Percentiles rank a stretch among this genome's conserved stretches.
Conservation (phyloP, 2,329 filamentous ascomycete species). For the Penicillium sp. region DNA sequence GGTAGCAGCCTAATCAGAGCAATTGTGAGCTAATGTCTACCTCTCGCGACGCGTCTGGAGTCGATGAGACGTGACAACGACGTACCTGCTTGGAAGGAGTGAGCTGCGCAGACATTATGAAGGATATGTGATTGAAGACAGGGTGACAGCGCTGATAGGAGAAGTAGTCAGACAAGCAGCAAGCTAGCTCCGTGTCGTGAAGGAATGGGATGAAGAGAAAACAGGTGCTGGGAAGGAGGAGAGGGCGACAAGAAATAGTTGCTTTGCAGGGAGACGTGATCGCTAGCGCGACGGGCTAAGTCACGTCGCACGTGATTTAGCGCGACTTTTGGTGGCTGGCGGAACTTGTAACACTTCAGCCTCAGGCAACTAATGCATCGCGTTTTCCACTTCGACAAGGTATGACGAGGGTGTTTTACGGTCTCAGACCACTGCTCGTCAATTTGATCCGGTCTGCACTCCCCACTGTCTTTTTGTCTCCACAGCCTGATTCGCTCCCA, state of each 20-base stretch:
- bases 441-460: slow-evolving; percentile 21
- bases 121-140: slow-evolving; percentile 21
- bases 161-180: slow-evolving; percentile 29
- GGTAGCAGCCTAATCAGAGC: slow-evolving; percentile 71
- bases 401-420: slow-evolving; percentile 1
- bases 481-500: slow-evolving; percentile 8
- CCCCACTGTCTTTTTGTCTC: slow-evolving; percentile 17
- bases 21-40: slow-evolving; percentile 44
- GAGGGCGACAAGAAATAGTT: slow-evolving; percentile 38
- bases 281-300: slow-evolving; percentile 45
- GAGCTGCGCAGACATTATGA: slow-evolving; percentile 74
- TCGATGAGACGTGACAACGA: slow-evolving; percentile 43
- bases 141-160: not conserved
- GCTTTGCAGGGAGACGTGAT: slow-evolving; percentile 38
- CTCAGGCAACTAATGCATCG: slow-evolving; percentile 8
- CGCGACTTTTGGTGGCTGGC: slow-evolving; percentile 33
- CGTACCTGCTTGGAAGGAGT: slow-evolving; percentile 75
- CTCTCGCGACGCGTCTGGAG: slow-evolving; percentile 38
- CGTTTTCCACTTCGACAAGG: slow-evolving; percentile 5
- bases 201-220: slow-evolving; percentile 34
- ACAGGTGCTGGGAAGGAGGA: slow-evolving; percentile 27
- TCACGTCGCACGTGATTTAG: slow-evolving; percentile 46
- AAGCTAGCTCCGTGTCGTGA: slow-evolving; percentile 22
- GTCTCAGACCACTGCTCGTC: slow-evolving; percentile 26
- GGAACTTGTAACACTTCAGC: slow-evolving; percentile 1